phyloP scores from a whole-genome alignment of 495 filamentous ascomycete genomes.

The Hypoxylon intermedium region DNA sequence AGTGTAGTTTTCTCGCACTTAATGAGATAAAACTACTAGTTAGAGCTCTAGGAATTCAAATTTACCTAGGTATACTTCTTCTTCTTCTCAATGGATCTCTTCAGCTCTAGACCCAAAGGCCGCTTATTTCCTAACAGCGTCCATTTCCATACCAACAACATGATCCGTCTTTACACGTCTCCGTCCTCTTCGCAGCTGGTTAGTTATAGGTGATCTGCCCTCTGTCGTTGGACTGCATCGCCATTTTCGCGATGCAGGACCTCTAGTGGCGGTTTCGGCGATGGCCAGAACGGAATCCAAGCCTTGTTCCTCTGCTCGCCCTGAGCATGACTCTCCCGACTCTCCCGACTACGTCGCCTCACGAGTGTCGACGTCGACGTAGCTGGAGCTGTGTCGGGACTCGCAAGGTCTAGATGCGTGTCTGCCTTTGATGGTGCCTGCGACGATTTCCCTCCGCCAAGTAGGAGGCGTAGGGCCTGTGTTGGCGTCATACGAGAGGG shows the following conservation, averaged over 20 bases:
- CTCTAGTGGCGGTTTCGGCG: conserved; percentile 10
- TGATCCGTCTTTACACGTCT: too few species aligned
- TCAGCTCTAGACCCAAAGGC: too few species aligned
- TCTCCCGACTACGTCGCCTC: conserved; percentile 5
- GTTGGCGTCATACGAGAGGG: conserved; percentile 26
- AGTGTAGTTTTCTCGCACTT: too few species aligned
- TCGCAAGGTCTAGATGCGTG: conserved; percentile 12
- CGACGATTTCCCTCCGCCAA: conserved; percentile 23
- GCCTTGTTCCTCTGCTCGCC: conserved; percentile 7
- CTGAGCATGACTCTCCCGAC: conserved; percentile 6
- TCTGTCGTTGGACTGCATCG: neutral
- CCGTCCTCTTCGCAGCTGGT: too few species aligned
- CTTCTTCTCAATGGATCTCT: too few species aligned
- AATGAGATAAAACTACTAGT: too few species aligned
- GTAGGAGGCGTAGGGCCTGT: conserved; percentile 20
- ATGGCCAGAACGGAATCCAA: conserved; percentile 22
- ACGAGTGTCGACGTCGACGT: neutral
- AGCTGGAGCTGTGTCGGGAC: neutral
- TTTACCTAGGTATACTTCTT: too few species aligned
- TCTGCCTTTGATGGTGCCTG: neutral
- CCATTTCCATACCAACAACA: too few species aligned
- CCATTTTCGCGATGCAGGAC: neutral
- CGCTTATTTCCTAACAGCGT: too few species aligned
- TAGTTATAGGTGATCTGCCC: neutral
- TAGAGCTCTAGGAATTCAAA: too few species aligned